Percentiles rank a stretch among this genome's conserved stretches.
These are phyloP conservation scores for Candida piceae DNA, from an alignment of 805 yeast genomes.

Conservation along the genomic window DNA sequence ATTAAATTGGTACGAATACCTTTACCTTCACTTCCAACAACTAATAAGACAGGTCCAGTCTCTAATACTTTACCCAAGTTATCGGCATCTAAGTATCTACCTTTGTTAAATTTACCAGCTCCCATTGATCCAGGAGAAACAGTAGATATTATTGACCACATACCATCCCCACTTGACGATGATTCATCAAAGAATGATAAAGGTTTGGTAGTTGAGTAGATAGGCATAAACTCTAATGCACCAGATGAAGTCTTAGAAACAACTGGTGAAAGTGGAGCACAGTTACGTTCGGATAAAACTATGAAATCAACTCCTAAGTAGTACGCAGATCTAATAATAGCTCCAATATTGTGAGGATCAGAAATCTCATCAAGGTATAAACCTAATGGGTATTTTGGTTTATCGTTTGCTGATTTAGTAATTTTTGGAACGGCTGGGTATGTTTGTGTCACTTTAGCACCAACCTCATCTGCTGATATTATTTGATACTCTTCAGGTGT, in stretches of 20 bases:
- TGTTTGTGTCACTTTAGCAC: slow-evolving; percentile 11
- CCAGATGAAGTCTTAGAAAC: slow-evolving; percentile 83
- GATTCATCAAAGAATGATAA: slow-evolving; percentile 55
- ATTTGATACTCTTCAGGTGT: slow-evolving; percentile 15
- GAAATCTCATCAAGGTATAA: slow-evolving; percentile 72
- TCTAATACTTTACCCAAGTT: slow-evolving; percentile 42
- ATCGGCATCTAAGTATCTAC: slow-evolving; percentile 31
- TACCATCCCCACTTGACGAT: slow-evolving; percentile 33
- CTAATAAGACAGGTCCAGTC: slow-evolving; percentile 58
- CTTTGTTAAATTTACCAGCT: not conserved
- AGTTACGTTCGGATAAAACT: slow-evolving; percentile 60
- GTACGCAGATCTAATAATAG: slow-evolving; percentile 72
- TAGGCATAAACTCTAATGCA: slow-evolving; percentile 67
- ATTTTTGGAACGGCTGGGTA: slow-evolving; percentile 3
- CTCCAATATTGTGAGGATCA: slow-evolving; percentile 88
- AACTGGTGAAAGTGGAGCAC: slow-evolving; percentile 71
- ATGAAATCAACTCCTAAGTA: slow-evolving; percentile 80
- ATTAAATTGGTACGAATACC: slow-evolving; percentile 71
- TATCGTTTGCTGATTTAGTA: slow-evolving; percentile 3
- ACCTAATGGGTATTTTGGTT: slow-evolving; percentile 52
- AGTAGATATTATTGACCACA: slow-evolving; percentile 72
- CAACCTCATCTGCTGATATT: slow-evolving; percentile 21
- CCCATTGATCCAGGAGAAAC: slow-evolving; percentile 32
- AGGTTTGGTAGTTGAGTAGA: slow-evolving; percentile 56
- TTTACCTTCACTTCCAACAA: slow-evolving; percentile 80